A percentile compares a stretch with the other conserved stretches of the same genome.
Conservation (phyloP, 2,329 filamentous ascomycete genomes). For the Fusarium subglutinans region DNA sequence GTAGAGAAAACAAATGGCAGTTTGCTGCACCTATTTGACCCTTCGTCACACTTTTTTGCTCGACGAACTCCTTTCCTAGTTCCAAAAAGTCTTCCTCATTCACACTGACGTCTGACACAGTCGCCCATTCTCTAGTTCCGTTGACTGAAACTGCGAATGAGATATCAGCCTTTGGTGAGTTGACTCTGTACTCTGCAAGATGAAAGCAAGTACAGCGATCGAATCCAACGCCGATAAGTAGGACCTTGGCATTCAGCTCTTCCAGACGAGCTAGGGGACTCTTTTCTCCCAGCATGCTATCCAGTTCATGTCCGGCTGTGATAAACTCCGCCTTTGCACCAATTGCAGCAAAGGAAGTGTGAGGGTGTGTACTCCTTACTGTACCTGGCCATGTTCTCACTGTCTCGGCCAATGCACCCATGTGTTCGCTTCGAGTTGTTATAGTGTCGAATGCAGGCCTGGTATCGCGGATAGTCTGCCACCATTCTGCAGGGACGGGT, state of each 20-base stretch:
- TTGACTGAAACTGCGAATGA: not conserved
- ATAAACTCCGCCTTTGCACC: not conserved
- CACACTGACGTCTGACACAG: not conserved
- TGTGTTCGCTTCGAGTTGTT: not conserved
- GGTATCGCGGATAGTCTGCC: not conserved
- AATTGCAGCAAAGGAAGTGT: not conserved
- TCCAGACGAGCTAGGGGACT: not conserved
- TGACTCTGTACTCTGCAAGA: constrained; percentile 1
- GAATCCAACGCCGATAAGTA: not conserved
- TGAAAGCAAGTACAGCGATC: constrained; percentile 6
- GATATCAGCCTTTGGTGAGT: not conserved
- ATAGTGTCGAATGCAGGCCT: not conserved
- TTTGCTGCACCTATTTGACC: not conserved
- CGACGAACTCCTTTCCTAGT: not conserved
- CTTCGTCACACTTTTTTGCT: accelerated
- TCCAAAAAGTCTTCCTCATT: not conserved
- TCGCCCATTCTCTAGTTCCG: not conserved
- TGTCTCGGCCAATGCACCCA: not conserved
- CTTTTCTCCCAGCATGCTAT: not conserved
- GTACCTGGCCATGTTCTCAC: constrained; percentile 1
- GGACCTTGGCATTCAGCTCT: not conserved
- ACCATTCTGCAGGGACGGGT: not conserved
- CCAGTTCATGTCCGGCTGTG: not conserved
- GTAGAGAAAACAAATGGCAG: not conserved
- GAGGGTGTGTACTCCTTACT: not conserved